Conservation (phyloP, 2,329 filamentous ascomycete genomes). For the Sclerotinia subarctica region DNA sequence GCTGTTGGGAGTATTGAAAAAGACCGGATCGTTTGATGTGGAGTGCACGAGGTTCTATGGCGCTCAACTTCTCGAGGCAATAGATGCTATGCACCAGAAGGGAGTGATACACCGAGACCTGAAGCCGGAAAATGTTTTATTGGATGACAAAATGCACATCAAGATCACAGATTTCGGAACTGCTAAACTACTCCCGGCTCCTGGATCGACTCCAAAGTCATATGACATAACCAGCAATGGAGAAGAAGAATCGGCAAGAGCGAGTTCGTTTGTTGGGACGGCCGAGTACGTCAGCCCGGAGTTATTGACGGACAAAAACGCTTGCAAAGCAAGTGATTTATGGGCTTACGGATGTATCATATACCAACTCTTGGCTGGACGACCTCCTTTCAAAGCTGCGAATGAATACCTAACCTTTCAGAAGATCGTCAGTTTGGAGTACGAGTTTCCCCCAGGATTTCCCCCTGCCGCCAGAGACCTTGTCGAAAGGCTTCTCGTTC, state of each 20-base stretch:
- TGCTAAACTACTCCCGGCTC: conserved; percentile 79
- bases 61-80: conserved; percentile 91
- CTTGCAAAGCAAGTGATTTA: conserved; percentile 94
- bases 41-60: conserved; percentile 94
- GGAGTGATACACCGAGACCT: conserved; percentile 95
- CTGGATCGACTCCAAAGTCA: conserved; percentile 37
- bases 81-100: conserved; percentile 96
- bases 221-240: conserved; percentile 42
- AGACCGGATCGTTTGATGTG: conserved; percentile 88
- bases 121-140: conserved; percentile 93
- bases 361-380: conserved; percentile 91
- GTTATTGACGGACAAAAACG: conserved; percentile 92
- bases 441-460: conserved; percentile 87
- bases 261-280: conserved; percentile 94
- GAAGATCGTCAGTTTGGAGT: conserved; percentile 93
- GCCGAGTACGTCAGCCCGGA: conserved; percentile 98
- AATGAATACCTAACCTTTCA: conserved; percentile 98
- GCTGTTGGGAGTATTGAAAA: conserved; percentile 87
- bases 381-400: conserved; percentile 91
- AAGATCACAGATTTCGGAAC: conserved; percentile 99
- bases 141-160: conserved; percentile 94
- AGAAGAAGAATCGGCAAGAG: conserved; percentile 63
- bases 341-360: conserved; percentile 99
- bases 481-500: conserved; percentile 82
- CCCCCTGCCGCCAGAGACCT: conserved; percentile 82